Conservation (phyloP, 2,329 filamentous ascomycete genomes). For the Phaeosphaeria sp. region DNA sequence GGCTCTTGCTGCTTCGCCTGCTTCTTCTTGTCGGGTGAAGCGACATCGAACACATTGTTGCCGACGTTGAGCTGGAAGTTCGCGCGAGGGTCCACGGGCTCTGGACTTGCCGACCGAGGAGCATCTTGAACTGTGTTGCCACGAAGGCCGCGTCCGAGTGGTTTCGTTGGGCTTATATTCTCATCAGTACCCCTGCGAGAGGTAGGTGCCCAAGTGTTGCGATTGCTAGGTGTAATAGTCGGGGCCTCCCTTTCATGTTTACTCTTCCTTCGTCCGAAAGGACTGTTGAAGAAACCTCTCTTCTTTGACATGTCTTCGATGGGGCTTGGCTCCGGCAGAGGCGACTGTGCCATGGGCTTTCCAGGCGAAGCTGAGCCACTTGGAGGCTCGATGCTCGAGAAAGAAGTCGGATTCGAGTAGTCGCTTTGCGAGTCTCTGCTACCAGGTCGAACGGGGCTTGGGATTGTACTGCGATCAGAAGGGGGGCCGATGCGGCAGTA, state of each 20-base stretch:
- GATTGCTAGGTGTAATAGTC: constrained; percentile 48
- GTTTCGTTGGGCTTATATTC: constrained; percentile 54
- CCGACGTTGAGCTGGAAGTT: constrained; percentile 94
- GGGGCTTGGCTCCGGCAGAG: constrained; percentile 29
- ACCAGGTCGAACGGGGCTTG: constrained; percentile 74
- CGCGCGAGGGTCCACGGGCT: constrained; percentile 88
- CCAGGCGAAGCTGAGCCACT: constrained; percentile 77
- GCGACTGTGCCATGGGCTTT: constrained; percentile 58
- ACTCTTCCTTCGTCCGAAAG: constrained; percentile 88
- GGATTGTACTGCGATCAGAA: constrained; percentile 73
- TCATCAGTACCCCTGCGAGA: constrained; percentile 48
- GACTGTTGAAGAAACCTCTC: constrained; percentile 92
- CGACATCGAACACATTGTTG: constrained; percentile 94
- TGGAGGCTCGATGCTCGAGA: constrained; percentile 82
- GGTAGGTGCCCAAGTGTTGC: constrained; percentile 63
- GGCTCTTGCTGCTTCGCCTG: constrained; percentile 48
- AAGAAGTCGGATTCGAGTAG: constrained; percentile 85
- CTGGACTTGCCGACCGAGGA: constrained; percentile 59
- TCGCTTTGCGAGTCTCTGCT: constrained; percentile 92
- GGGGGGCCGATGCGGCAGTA: constrained; percentile 81
- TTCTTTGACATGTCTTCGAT: constrained; percentile 63
- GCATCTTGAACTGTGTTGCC: constrained; percentile 38
- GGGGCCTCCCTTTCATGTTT: constrained; percentile 74
- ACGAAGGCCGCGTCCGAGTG: constrained; percentile 37
- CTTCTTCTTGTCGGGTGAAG: constrained; percentile 72